Conservation (phyloP, 371 early-diverging fungal genomes). For the Dichotomocladium elegans region DNA sequence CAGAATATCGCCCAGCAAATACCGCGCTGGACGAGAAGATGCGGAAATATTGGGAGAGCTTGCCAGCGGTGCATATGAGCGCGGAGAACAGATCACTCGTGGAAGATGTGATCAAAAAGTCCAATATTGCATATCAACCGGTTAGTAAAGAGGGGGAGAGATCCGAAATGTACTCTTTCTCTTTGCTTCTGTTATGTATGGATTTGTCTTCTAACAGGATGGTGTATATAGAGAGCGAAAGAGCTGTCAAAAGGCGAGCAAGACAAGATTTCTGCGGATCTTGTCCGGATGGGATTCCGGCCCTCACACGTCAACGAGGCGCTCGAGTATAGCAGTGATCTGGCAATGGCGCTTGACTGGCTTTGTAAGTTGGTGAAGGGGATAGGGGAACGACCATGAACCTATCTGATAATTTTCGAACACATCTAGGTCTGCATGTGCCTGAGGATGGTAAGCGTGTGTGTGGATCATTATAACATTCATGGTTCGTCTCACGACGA, state of each 20-base stretch:
- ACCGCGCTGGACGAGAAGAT: slow-evolving; percentile 37
- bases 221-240: slow-evolving; percentile 12
- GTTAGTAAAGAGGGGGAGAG: no score
- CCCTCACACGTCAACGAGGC: slow-evolving; percentile 73
- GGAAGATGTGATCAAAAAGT: slow-evolving; percentile 58
- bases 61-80: slow-evolving; percentile 71
- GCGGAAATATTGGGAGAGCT: slow-evolving; percentile 62
- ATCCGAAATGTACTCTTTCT: not conserved
- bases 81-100: slow-evolving; percentile 55
- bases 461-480: no score
- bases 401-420: not conserved
- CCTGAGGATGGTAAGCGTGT: slow-evolving; percentile 73
- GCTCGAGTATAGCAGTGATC: slow-evolving; percentile 51
- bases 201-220: not conserved
- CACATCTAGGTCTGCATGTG: slow-evolving; percentile 67
- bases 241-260: slow-evolving; percentile 35
- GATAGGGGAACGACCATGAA: not conserved
- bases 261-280: slow-evolving; percentile 28
- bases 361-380: slow-evolving; percentile 53
- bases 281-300: slow-evolving; percentile 72
- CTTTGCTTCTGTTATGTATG: slow-evolving; percentile 2
- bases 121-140: slow-evolving; percentile 25
- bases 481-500: not conserved
- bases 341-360: slow-evolving; percentile 75
- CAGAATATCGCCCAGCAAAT: slow-evolving; percentile 9